A percentile compares a stretch with the other conserved stretches of the same genome.
Evolutionary conservation across 2,329 filamentous ascomycete genomes (phyloP).

Genomic region (Ascocoryne sarcoides): DNA sequence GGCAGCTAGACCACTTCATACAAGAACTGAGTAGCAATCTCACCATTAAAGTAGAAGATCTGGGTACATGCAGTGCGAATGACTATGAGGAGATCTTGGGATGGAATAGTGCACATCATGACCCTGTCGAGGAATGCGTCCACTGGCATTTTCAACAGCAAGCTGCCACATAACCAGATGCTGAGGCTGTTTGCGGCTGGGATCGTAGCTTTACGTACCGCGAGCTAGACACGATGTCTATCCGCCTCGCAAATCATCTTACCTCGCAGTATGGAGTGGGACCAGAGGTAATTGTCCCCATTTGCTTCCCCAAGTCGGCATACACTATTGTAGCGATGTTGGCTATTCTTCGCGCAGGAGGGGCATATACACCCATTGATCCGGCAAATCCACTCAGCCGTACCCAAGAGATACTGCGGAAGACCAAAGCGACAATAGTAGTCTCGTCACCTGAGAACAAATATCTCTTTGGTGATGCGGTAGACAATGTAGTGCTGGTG

Average conservation of each 20-base stretch:
- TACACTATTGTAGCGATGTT: constrained; percentile 24
- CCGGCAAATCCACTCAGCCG: constrained; percentile 4
- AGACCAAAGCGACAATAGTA: constrained; percentile 7
- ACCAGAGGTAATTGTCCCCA: constrained; percentile 11
- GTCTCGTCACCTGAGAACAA: constrained; percentile 6
- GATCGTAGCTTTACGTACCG: constrained; percentile 39
- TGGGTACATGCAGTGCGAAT: neutral
- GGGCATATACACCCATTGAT: constrained; percentile 25
- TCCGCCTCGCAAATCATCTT: constrained; percentile 52
- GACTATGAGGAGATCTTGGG: neutral
- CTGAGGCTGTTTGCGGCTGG: constrained; percentile 36
- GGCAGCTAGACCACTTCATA: constrained; percentile 4
- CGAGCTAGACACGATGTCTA: constrained; percentile 53
- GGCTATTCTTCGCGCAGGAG: constrained; percentile 22
- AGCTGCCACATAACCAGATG: constrained; percentile 24
- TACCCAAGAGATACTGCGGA: neutral
- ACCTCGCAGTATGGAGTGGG: too few relatives aligned
- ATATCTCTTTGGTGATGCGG: neutral
- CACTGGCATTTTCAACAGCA: constrained; percentile 35
- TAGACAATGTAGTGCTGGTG: neutral
- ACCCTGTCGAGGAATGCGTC: constrained; percentile 54
- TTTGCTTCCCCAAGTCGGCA: constrained; percentile 17
- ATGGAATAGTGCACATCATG: neutral
- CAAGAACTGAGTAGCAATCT: neutral
- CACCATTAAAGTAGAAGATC: neutral